phyloP scores from a whole-genome alignment of 1,284 basidiomycete species.

The Gomphus sp. region DNA sequence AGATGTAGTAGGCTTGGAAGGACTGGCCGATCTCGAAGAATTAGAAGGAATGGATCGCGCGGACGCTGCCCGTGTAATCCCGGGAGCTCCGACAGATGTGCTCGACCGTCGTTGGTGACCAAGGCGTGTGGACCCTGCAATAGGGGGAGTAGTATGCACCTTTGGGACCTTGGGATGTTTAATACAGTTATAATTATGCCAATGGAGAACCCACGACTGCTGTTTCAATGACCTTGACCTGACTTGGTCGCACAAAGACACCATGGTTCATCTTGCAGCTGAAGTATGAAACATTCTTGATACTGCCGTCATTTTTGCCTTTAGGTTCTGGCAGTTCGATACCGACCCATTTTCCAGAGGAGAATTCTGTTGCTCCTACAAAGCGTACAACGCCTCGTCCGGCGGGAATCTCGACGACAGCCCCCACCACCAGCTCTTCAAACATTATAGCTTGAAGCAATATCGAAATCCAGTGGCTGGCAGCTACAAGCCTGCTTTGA shows the following conservation, averaged over 20 bases:
- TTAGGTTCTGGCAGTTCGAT: conserved; percentile 76
- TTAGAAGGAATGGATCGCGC: conserved; percentile 26
- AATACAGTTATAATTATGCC: too few species aligned
- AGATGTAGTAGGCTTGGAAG: conserved; percentile 25
- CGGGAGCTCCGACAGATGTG: conserved; percentile 14
- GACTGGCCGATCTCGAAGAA: conserved; percentile 37
- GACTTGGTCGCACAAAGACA: conserved; percentile 86
- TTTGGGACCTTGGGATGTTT: conserved; percentile 1
- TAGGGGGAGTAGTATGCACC: conserved; percentile 15
- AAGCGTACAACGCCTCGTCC: conserved; percentile 86
- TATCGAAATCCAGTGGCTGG: not conserved
- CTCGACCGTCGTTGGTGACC: conserved; percentile 38
- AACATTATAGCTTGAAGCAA: conserved; percentile 6
- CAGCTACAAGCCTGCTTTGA: too few species aligned
- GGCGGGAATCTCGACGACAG: conserved; percentile 66
- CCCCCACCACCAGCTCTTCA: conserved; percentile 39
- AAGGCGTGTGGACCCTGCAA: conserved; percentile 16
- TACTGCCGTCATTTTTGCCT: conserved; percentile 95
- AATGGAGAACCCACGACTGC: conserved; percentile 20
- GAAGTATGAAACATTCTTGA: conserved; percentile 83
- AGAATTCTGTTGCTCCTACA: conserved; percentile 78
- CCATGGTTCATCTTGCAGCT: conserved; percentile 70
- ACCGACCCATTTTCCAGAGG: conserved; percentile 90
- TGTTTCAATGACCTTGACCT: conserved; percentile 57
- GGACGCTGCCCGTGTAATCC: conserved; percentile 28